phyloP scores from a whole-genome alignment of 2,329 filamentous ascomycete species.

The Emmonsiellopsis sp. region DNA sequence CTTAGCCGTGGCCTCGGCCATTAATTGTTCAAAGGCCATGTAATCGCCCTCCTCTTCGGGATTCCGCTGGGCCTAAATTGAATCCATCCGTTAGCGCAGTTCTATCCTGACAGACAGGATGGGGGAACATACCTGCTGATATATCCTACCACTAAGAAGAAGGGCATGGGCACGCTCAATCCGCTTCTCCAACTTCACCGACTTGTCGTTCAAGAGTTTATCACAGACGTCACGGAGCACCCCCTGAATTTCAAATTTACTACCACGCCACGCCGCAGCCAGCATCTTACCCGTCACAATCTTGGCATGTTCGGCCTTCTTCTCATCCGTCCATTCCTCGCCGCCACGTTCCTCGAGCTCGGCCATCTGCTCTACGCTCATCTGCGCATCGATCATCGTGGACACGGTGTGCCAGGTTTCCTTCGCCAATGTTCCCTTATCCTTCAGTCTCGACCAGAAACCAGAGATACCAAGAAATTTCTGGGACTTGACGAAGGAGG shows the following conservation, averaged over 20 bases:
- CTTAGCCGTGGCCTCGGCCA: constrained; percentile 92
- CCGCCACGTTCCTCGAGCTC: constrained; percentile 89
- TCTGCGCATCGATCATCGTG: constrained; percentile 91
- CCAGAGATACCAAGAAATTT: constrained; percentile 94
- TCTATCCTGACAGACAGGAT: not conserved
- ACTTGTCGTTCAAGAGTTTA: constrained; percentile 68
- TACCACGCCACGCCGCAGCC: constrained; percentile 89
- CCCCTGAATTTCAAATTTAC: constrained; percentile 96
- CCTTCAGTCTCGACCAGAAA: constrained; percentile 88
- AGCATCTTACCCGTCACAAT: constrained; percentile 96
- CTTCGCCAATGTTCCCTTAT: constrained; percentile 94
- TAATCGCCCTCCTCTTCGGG: constrained; percentile 97
- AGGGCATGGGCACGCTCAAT: constrained; percentile 86
- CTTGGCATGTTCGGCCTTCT: constrained; percentile 89
- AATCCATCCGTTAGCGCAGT: not conserved
- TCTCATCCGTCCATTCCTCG: constrained; percentile 97
- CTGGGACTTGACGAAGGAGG: constrained; percentile 81
- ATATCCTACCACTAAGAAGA: constrained; percentile 80
- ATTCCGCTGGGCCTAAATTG: constrained; percentile 65
- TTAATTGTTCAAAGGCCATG: constrained; percentile 96
- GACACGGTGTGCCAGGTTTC: constrained; percentile 98
- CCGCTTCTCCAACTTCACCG: constrained; percentile 72
- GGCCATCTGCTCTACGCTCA: constrained; percentile 99
- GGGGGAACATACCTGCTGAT: constrained; percentile 59
- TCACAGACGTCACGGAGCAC: constrained; percentile 94